Base-by-base conservation (phyloP, 164 flowering plant species). In the Warburgia ugandensis region DNA sequence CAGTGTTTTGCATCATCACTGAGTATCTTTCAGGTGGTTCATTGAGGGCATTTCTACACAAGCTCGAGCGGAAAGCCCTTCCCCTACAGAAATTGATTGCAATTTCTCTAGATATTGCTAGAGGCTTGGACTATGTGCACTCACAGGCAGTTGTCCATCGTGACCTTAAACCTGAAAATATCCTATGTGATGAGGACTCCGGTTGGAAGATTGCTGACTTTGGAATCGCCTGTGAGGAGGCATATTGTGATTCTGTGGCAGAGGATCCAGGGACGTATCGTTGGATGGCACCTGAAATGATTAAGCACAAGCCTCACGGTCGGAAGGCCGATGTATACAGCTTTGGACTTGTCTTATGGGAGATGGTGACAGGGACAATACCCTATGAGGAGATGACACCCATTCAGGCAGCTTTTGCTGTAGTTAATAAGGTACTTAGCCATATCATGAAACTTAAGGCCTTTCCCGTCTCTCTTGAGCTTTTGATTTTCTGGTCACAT, bases 261-360 rank as follows among this genome's bases (percentile, higher is more conserved):
- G 96, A 83, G 68, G 96, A 87, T 41, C 87, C 86, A 6, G 98
- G 98, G 6, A 91, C 98, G 17, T 91, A 71, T 42, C 84, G 98
- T 0, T 91, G 98, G 98, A 91, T 91, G 98, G 98, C 98, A 14
- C 98, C 98, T 14, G 98, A 92, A 64, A 78, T 87, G 98, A 85
- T 84, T 43, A 84, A 78, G 54, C 79, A 70, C 26, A 86, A 79
- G 57, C 48, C 76, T 1, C 83, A 90, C 58, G 82, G 91, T 20
- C 51, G 73, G 57, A 86, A 83, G 64, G 94, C 81, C 38, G 97
- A 90, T 64, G 94, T 90, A 6, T 90, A 90, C 59, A 79, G 97
- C 54, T 90, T 86, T 64, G 95, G 94, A 19, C 94, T 90, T 35
- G 63, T 90, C 21, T 68, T 90, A 33, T 84, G 91, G 95, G 97